Percentiles rank a stretch among this genome's conserved stretches.
phyloP scores from a whole-genome alignment of 257 asterid species.

The Jasminum sambac region DNA sequence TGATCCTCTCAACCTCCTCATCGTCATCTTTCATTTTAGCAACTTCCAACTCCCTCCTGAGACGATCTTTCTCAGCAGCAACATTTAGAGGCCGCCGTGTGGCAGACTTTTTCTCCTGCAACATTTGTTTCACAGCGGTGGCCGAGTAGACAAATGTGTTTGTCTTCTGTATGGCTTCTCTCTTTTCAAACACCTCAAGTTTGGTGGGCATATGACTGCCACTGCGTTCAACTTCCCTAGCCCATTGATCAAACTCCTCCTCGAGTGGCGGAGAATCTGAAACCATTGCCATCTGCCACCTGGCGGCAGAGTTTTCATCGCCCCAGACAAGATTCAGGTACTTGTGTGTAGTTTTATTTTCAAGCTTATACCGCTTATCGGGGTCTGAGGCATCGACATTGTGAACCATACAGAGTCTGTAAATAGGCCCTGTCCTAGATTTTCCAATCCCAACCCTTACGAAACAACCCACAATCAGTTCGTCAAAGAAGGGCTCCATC shows the following conservation, averaged over 20 bases:
- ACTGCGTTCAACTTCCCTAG: constrained; percentile 79
- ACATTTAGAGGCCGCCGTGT: constrained; percentile 84
- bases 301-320: constrained; percentile 85
- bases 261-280: constrained; percentile 78
- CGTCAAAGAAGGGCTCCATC: constrained; percentile 98
- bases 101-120: constrained; percentile 96
- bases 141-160: constrained; percentile 85
- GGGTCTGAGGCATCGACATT: constrained; percentile 83
- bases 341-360: constrained; percentile 85
- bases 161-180: constrained; percentile 78
- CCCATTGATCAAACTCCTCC: constrained; percentile 95
- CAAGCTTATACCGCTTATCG: constrained; percentile 76
- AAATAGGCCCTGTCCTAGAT: constrained; percentile 76
- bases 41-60: constrained; percentile 81
- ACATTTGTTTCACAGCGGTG: constrained; percentile 93
- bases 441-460: constrained; percentile 95
- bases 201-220: constrained; percentile 83
- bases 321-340: constrained; percentile 93
- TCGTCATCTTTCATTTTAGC: constrained; percentile 74
- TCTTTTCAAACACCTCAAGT: constrained; percentile 81
- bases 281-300: constrained; percentile 99
- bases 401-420: constrained; percentile 82
- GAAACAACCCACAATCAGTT: constrained; percentile 88
- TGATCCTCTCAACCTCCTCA: constrained; percentile 71
- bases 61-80: constrained; percentile 95